Evolutionary conservation across 768 basidiomycete genomes (phyloP), one percentile per base, ranked within the genome.

Genomic region (Lactarius sp.): DNA sequence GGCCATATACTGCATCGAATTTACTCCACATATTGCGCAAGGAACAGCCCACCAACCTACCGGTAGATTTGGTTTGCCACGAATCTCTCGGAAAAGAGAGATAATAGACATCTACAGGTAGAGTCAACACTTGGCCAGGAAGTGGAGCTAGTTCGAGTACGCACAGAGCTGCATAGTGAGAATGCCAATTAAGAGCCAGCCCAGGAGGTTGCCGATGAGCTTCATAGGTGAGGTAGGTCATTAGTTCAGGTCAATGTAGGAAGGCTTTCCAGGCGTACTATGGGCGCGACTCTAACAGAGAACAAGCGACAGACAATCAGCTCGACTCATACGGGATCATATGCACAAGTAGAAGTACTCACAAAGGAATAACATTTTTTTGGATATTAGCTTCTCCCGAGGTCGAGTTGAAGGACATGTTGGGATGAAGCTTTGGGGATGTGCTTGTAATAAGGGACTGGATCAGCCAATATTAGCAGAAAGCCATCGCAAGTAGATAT

Each of bases 141-240:
- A 20, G 22, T 6, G 31, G 3, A 18, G 6, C 0, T 54, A 18
- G 20, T 3, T 14, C 14, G 54, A n/a, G 49, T 37, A 16, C 61
- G 39, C 20, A 62, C 61, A 62, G 16, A 56, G 18, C 20, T 62
- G 61, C 61, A 62, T 44, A 2, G 55, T 62, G 7, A 62, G 36
- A 6, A 42, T 7, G n/a, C 61, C 61, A 13, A 62, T 33, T 51
- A 62, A 56, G 13, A 51, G 6, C 54, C 55, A 62, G 37, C 33
- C 20, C n/a, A 42, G 0, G 27, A 62, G 33, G 49, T 42, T 51
- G 39, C 61, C 61, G n/a, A 62, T 22, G 13, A 62, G 27, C 61
- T 62, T 41, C 4, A 33, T 16, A 49, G 31, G 33, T 22, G 14
- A 55, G 22, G 33, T 33, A 31, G 18, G 6, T 31, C 22, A 55